A percentile compares a stretch with the other conserved stretches of the same genome.
These are phyloP conservation scores for Spiraea crenata DNA, from an alignment of 331 rosid genomes.

Conservation along the genomic window DNA sequence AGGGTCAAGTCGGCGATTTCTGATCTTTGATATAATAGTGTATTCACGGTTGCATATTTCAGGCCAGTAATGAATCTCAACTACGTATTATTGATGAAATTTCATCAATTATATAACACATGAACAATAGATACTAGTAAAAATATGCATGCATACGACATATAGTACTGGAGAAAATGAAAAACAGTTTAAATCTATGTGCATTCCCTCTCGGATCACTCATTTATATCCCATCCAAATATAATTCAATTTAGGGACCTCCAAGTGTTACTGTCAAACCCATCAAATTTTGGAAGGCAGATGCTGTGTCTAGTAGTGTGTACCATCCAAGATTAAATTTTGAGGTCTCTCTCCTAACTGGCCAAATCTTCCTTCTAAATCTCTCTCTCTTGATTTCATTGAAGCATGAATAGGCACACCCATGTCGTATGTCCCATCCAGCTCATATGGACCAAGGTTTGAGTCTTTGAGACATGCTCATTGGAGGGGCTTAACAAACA, in stretches of 20 bases:
- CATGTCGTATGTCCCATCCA: conserved; percentile 25
- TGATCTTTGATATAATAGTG: no score
- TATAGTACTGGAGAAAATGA: conserved; percentile 7
- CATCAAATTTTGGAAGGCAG: conserved; percentile 21
- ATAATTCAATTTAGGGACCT: conserved; percentile 14
- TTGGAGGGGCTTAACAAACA: conserved; percentile 19
- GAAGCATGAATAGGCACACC: conserved; percentile 18
- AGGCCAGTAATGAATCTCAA: no score
- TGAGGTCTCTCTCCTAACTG: conserved; percentile 5
- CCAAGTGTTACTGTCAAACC: conserved; percentile 16
- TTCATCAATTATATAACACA: no score
- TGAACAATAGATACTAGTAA: no score
- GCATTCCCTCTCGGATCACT: conserved; percentile 38
- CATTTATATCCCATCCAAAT: conserved; percentile 20
- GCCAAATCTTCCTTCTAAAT: background rate
- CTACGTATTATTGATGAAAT: no score
- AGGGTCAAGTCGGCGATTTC: no score
- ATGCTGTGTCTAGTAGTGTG: conserved; percentile 8
- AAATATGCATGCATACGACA: background rate
- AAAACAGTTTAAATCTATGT: conserved; percentile 27
- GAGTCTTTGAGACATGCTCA: background rate
- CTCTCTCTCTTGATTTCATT: background rate
- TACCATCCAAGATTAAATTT: background rate
- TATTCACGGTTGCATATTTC: no score
- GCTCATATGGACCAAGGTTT: conserved; percentile 37